A percentile compares a stretch with the other conserved stretches of the same genome.
Evolutionary conservation across 1,284 basidiomycete species (phyloP).

Genomic region (Cerrena zonata): DNA sequence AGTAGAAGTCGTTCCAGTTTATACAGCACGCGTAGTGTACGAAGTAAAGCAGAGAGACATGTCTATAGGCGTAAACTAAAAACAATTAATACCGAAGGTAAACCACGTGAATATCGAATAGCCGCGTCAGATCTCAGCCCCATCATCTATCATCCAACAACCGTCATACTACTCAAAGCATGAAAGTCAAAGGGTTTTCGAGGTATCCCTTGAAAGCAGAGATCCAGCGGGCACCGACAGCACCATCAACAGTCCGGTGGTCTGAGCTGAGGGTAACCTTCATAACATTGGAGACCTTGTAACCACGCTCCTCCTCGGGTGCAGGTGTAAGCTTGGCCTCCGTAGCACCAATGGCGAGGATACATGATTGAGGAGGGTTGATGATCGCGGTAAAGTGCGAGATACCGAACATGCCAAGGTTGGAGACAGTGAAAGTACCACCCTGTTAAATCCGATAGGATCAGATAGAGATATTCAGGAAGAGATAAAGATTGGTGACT

Average conservation of each 20-base stretch:
- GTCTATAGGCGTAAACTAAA: neutral
- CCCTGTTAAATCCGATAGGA: constrained; percentile 48
- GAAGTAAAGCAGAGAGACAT: neutral
- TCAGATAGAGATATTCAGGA: constrained; percentile 1
- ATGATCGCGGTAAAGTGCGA: constrained; percentile 98
- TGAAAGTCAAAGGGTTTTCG: constrained; percentile 92
- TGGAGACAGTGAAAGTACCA: constrained; percentile 98
- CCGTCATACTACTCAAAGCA: constrained; percentile 75
- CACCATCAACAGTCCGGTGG: constrained; percentile 92
- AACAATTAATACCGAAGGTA: neutral
- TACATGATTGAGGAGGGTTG: constrained; percentile 97
- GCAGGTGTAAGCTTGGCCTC: constrained; percentile 83
- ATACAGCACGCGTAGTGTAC: neutral
- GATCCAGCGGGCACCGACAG: constrained; percentile 86
- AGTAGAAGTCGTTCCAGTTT: neutral
- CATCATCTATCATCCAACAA: no score
- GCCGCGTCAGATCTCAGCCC: no score
- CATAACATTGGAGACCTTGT: constrained; percentile 89
- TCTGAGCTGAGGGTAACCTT: constrained; percentile 94
- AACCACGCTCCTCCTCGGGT: constrained; percentile 84
- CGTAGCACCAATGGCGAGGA: constrained; percentile 92
- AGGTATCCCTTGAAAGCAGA: constrained; percentile 93
- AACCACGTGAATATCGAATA: neutral
- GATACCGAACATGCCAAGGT: constrained; percentile 97
- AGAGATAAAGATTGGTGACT: constrained; percentile 7